A percentile compares a stretch with the other conserved stretches of the same genome.
Evolutionary conservation across 768 basidiomycete genomes (phyloP).

Genomic region (Russula lepida): DNA sequence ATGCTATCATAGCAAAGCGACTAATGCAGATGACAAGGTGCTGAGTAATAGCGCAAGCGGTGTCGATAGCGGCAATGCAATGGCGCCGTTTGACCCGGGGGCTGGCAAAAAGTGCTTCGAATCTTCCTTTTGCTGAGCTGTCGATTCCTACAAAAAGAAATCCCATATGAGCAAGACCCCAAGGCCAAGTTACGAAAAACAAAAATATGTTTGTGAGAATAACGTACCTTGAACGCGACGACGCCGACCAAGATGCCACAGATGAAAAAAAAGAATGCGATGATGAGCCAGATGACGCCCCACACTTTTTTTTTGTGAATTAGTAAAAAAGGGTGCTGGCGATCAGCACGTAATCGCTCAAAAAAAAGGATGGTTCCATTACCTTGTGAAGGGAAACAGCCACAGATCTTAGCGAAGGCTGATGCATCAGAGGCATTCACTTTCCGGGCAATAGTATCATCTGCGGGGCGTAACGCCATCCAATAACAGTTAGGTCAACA

Average conservation of each 20-base stretch:
- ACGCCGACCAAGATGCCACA: slow-evolving; percentile 70
- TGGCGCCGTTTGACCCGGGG: slow-evolving; percentile 39
- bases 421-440: slow-evolving; percentile 85
- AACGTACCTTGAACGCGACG: slow-evolving; percentile 66
- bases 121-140: slow-evolving; percentile 45
- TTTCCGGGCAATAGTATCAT: slow-evolving; percentile 78
- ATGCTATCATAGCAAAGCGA: background rate
- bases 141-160: slow-evolving; percentile 41
- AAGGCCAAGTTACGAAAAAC: background rate
- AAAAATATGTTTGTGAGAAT: background rate
- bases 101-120: slow-evolving; percentile 51
- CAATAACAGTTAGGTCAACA: background rate
- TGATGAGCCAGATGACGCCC: slow-evolving; percentile 83
- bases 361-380: no score
- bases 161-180: background rate
- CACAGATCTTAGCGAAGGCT: slow-evolving; percentile 75
- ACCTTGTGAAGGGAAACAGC: slow-evolving; percentile 81
- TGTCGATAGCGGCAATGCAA: background rate
- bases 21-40: background rate
- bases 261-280: slow-evolving; percentile 67
- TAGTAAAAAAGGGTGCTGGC: background rate
- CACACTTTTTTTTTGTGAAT: slow-evolving; percentile 52
- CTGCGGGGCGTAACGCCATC: slow-evolving; percentile 31
- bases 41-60: background rate
- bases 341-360: background rate